Conservation (phyloP, 73 alveolate genomes). For the Paraurostyla sp. region DNA sequence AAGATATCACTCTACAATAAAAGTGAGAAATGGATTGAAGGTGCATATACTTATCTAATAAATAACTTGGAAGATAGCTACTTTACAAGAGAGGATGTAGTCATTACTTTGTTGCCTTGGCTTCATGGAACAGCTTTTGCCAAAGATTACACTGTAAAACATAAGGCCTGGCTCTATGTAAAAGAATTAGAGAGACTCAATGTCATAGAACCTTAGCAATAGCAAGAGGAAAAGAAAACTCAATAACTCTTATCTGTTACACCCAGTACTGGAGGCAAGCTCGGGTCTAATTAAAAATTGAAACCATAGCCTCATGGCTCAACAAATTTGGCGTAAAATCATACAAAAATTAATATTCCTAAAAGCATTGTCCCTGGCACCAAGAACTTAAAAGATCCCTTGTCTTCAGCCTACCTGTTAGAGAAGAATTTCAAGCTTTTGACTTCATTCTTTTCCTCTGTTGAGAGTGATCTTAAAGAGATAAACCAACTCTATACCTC, state of each 20-base stretch:
- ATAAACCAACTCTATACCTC: conserved; percentile 9
- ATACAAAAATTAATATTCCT: conserved; percentile 35
- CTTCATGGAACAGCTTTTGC: conserved; percentile 53
- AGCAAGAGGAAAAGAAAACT: not conserved
- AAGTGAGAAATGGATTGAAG: conserved; percentile 40
- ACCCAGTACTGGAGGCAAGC: too few species aligned
- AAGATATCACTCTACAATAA: conserved; percentile 14
- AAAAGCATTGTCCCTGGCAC: conserved; percentile 33
- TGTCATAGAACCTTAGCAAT: conserved; percentile 51
- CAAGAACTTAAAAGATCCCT: conserved; percentile 52
- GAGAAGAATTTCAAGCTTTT: conserved; percentile 56
- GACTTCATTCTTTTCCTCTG: conserved; percentile 21
- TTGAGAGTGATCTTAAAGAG: conserved; percentile 40
- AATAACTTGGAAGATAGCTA: conserved; percentile 49
- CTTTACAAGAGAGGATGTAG: conserved; percentile 64
- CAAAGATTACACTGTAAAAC: conserved; percentile 51
- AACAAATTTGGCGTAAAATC: not conserved
- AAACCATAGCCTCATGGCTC: not conserved
- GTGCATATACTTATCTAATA: conserved; percentile 40
- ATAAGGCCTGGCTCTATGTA: conserved; percentile 29
- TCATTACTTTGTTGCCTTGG: conserved; percentile 37
- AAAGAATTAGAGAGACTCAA: conserved; percentile 49
- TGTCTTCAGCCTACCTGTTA: conserved; percentile 48
- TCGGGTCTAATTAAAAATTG: too few species aligned
- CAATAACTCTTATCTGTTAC: too few species aligned